phyloP scores from a whole-genome alignment of 305 asterid genomes.

The Lippia alba region DNA sequence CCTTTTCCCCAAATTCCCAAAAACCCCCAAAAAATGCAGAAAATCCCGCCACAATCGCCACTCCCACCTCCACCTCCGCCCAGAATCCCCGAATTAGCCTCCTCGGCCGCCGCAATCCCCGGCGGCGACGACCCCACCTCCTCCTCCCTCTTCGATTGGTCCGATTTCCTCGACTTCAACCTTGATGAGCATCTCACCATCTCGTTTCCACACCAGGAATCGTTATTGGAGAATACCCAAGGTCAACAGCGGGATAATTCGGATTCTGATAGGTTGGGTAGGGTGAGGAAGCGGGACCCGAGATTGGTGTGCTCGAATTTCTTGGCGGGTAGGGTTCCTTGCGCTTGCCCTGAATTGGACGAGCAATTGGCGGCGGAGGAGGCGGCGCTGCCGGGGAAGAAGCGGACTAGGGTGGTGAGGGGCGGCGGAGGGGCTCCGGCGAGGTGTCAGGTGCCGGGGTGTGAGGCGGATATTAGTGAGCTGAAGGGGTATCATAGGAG shows the following conservation, averaged over 20 bases:
- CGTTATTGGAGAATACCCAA: slow-evolving; percentile 32
- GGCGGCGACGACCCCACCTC: slow-evolving; percentile 42
- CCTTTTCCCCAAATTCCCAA: slow-evolving; percentile 21
- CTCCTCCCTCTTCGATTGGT: slow-evolving; percentile 80
- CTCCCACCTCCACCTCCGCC: slow-evolving; percentile 27
- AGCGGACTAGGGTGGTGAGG: slow-evolving; percentile 60
- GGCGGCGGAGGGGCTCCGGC: slow-evolving; percentile 40
- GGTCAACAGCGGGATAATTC: slow-evolving; percentile 35
- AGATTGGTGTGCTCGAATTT: slow-evolving; percentile 77
- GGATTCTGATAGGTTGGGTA: slow-evolving; percentile 33
- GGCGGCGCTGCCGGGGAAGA: slow-evolving; percentile 55
- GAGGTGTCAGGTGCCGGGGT: slow-evolving; percentile 82
- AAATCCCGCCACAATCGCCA: slow-evolving; percentile 29
- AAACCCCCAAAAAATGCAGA: slow-evolving; percentile 30
- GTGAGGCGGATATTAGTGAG: slow-evolving; percentile 83
- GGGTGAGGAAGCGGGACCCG: slow-evolving; percentile 83
- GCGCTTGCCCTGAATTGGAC: slow-evolving; percentile 91
- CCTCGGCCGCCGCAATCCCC: slow-evolving; percentile 35
- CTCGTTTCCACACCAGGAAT: slow-evolving; percentile 35
- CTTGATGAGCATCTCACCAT: slow-evolving; percentile 50
- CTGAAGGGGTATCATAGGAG: slow-evolving; percentile 87
- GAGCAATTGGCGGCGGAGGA: slow-evolving; percentile 66
- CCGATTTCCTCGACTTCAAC: slow-evolving; percentile 78
- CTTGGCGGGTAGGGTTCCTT: slow-evolving; percentile 76
- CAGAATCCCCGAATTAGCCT: slow-evolving; percentile 37